Evolutionary conservation across 768 basidiomycete species (phyloP), one percentile per base, ranked within the genome.

Genomic region (Suillus placidus): DNA sequence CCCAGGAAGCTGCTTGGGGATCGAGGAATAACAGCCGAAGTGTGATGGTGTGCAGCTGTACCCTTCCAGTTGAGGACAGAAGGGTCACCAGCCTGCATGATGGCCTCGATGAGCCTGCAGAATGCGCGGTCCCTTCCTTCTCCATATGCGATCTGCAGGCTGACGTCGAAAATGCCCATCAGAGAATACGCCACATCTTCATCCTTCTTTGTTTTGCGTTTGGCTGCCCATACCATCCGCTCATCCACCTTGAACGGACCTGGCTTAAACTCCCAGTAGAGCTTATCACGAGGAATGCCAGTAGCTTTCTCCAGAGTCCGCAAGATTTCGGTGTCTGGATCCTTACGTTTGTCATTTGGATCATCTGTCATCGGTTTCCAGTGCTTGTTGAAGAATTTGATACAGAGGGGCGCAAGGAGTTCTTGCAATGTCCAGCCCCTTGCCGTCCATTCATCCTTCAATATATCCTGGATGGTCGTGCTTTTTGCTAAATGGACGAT

Each of bases 111-210:
- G 26, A 66, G 66, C 16, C 66, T 65, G 20, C 26, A 64, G 40
- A 66, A 66, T 13, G 66, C 66, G 20, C 54, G 63, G 26, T 66
- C 63, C n/a, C 37, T 43, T 30, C 70, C 70, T 55, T 68, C 69
- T 37, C 70, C 70, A 57, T 71, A 71, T 16, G 60, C 58, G 26
- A 70, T 66, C 8, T 67, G 58, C 20, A 71, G 35, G 43, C 61
- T 61, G 45, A 68, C 67, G 18, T 64, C 60, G 47, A 71, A 68
- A 9, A 71, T 43, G 6, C 65, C 69, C 57, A 71, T 56, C 23
- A 71, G 49, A 18, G 66, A 70, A 45, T 71, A 71, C 8, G 69
- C 67, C 23, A 43, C 57, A 38, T 71, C 70, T 55, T 70, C 70
- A 30, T 47, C 49, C 26, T 63, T 51, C 32, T 63, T 68, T 42